These are phyloP conservation scores for Aspergillus sp. DNA, from an alignment of 2,329 filamentous ascomycete species.

Conservation along the genomic window DNA sequence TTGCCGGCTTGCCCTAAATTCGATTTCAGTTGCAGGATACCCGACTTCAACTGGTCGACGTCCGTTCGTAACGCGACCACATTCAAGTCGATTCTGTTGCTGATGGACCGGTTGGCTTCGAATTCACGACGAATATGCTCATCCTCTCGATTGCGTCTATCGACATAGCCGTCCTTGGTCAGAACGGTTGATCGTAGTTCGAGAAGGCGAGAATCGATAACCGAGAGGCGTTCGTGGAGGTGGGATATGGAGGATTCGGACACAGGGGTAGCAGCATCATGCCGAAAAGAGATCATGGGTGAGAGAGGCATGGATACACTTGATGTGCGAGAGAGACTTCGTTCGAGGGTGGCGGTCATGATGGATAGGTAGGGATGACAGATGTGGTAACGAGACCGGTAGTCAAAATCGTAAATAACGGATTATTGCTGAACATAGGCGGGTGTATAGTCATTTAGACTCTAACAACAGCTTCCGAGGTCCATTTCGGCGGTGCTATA, in stretches of 20 bases:
- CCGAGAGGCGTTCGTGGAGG: conserved; percentile 40
- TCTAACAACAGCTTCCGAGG: conserved; percentile 3
- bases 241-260: conserved; percentile 37
- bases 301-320: conserved; percentile 39
- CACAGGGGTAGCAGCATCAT: conserved; percentile 36
- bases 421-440: not conserved
- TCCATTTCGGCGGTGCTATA: conserved; percentile 17
- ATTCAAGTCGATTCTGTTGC: conserved; percentile 36
- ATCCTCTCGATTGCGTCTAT: conserved; percentile 42
- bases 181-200: conserved; percentile 39
- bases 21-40: conserved; percentile 36
- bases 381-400: not conserved
- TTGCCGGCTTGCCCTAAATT: conserved; percentile 32
- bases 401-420: not conserved
- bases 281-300: conserved; percentile 34
- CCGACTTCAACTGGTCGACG: conserved; percentile 36
- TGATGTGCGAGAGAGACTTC: conserved; percentile 38
- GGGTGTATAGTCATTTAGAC: conserved; percentile 6
- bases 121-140: conserved; percentile 41
- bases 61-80: conserved; percentile 37
- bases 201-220: conserved; percentile 38
- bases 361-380: conserved; percentile 11
- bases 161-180: conserved; percentile 41
- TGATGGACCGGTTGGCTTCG: conserved; percentile 34
- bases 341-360: conserved; percentile 38